Evolutionary conservation across 2,329 filamentous ascomycete species (phyloP).

Genomic region (Epichloe sp.): DNA sequence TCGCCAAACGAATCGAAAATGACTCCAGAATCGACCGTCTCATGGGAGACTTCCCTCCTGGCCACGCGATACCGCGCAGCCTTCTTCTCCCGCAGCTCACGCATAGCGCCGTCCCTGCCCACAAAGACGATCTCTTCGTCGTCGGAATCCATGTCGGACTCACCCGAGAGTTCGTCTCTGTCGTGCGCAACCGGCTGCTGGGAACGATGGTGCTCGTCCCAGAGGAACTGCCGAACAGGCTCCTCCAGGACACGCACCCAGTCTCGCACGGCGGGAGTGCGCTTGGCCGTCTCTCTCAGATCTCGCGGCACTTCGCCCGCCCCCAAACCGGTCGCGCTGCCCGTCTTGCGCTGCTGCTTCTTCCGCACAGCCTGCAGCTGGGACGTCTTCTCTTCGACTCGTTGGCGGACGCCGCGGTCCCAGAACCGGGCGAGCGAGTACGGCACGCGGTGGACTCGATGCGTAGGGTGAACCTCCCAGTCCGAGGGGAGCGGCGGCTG

Average conservation of each 20-base stretch:
- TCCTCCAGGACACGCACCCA: slow-evolving; percentile 77
- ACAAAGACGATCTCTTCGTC: slow-evolving; percentile 92
- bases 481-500: slow-evolving; percentile 72
- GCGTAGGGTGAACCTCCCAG: slow-evolving; percentile 71
- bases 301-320: slow-evolving; percentile 60
- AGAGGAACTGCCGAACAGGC: slow-evolving; percentile 65
- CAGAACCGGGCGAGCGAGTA: slow-evolving; percentile 83
- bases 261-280: slow-evolving; percentile 60
- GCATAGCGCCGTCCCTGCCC: slow-evolving; percentile 52
- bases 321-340: slow-evolving; percentile 29
- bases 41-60: slow-evolving; percentile 39
- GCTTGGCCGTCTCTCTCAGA: slow-evolving; percentile 68
- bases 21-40: slow-evolving; percentile 49
- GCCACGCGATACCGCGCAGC: slow-evolving; percentile 33
- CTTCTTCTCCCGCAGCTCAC: slow-evolving; percentile 23
- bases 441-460: slow-evolving; percentile 65
- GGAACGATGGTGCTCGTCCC: slow-evolving; percentile 27
- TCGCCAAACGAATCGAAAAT: slow-evolving; percentile 70
- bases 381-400: slow-evolving; percentile 33
- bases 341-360: slow-evolving; percentile 30
- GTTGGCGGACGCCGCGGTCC: slow-evolving; percentile 46
- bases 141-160: slow-evolving; percentile 28
- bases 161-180: neutral
- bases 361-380: slow-evolving; percentile 29
- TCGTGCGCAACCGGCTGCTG: slow-evolving; percentile 13